Evolutionary conservation across 352 stramenopile genomes (phyloP).

Genomic region (Phytophthora boehmeriae): DNA sequence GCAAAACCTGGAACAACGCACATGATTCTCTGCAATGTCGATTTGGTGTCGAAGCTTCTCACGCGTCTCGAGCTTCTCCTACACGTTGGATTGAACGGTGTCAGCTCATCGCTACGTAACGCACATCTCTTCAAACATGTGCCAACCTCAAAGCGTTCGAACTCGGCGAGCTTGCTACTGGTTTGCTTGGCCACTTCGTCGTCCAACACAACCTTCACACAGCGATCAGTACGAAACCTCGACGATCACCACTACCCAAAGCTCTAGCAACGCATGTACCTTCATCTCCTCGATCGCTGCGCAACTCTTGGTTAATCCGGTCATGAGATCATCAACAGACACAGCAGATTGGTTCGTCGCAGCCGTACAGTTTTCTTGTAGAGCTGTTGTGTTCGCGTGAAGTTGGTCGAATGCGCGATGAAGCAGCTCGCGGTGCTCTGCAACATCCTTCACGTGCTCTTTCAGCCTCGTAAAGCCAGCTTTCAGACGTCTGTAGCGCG

Average conservation of each 20-base stretch:
- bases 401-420: slow-evolving; percentile 30
- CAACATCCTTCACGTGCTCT: slow-evolving; percentile 38
- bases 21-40: slow-evolving; percentile 35
- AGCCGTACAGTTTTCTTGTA: slow-evolving; percentile 15
- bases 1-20: slow-evolving; percentile 3
- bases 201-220: slow-evolving; percentile 26
- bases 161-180: slow-evolving; percentile 35
- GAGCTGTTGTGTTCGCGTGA: slow-evolving; percentile 6
- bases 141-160: slow-evolving; percentile 39
- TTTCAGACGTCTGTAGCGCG: slow-evolving; percentile 45
- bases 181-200: slow-evolving; percentile 37
- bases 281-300: slow-evolving; percentile 8
- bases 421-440: slow-evolving; percentile 30
- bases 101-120: background rate
- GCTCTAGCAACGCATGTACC: slow-evolving; percentile 10
- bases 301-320: slow-evolving; percentile 1
- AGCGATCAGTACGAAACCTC: background rate
- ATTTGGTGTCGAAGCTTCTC: slow-evolving; percentile 38
- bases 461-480: slow-evolving; percentile 25
- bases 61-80: slow-evolving; percentile 39
- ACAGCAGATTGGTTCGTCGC: background rate
- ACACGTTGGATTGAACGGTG: background rate
- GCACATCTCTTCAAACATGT: background rate
- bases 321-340: background rate
- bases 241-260: background rate